Evolutionary conservation across 2,329 filamentous ascomycete genomes (phyloP), one percentile per base, ranked within the genome.

Genomic region (Fusarium equiseti): DNA sequence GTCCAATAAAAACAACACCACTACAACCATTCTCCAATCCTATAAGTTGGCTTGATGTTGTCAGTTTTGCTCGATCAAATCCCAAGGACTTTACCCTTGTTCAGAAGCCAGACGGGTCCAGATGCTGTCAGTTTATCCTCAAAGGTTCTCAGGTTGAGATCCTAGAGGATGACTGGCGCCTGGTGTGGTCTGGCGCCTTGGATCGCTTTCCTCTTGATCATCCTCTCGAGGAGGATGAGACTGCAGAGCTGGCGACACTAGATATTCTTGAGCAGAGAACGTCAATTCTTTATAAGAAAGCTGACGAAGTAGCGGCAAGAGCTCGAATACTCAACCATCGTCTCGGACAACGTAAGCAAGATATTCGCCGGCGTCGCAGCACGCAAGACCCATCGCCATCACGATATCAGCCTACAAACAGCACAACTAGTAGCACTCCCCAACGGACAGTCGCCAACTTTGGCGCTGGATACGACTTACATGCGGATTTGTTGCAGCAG

Each of bases 61-160:
- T 97, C 71, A 90, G 92, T 71, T 96, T 95, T 80, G 92, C 94
- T 69, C 92, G 92, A 76, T 89, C 89, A 70, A 94, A 94, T 69
- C 92, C 93, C 1, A 87, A 89, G 71, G 92, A 95, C 59, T 96
- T 97, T 79, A 87, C 89, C 35, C 82, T 97, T 54, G 89, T 89
- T 58, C 89, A 92, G 61, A 87, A 88, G 67, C 85, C 88, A 46
- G 91, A 92, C 71, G 91, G 92, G 22, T 83, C 88, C 56, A 88
- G 91, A 49, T 89, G 91, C 56, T 97, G 94, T 77, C 92, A 93
- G 68, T 96, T 97, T 79, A 89, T 90, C 76, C 90, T 93, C 70
- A 94, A 94, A 77, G 92, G 94, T 66, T 87, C 91, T 71, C 88
- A 92, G 50, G 91, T 97, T 11, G 93, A 97, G 81, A 95, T 97